Evolutionary conservation across 2,329 filamentous ascomycete species (phyloP).

Genomic region (Pestalotiopsis sp.): DNA sequence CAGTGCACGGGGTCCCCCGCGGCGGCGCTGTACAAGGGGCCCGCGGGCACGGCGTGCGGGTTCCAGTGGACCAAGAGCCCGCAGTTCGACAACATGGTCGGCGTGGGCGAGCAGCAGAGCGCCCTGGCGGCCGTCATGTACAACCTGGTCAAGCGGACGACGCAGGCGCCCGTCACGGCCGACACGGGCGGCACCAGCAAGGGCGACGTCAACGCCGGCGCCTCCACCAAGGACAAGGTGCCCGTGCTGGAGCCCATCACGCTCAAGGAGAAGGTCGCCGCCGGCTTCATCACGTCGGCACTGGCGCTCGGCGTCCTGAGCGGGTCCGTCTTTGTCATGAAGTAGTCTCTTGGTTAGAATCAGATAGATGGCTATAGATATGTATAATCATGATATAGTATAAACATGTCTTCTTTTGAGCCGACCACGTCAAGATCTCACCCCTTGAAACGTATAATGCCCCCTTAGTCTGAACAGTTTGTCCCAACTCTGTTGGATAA

Average conservation of each 20-base stretch:
- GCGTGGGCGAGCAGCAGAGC: constrained; percentile 73
- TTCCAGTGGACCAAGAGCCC: constrained; percentile 60
- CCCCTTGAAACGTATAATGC: no score
- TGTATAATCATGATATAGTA: neutral
- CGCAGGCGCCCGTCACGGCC: constrained; percentile 49
- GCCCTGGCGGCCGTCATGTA: constrained; percentile 66
- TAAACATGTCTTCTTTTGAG: no score
- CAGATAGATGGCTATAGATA: neutral
- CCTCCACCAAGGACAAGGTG: constrained; percentile 25
- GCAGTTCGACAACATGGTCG: constrained; percentile 60
- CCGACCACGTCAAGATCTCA: no score
- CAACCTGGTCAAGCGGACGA: constrained; percentile 48
- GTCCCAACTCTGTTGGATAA: no score
- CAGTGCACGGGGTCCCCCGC: constrained; percentile 51
- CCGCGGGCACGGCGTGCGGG: constrained; percentile 65
- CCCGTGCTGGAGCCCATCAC: constrained; percentile 43
- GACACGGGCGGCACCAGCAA: constrained; percentile 61
- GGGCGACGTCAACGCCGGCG: constrained; percentile 52
- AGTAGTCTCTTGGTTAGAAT: constrained; percentile 16
- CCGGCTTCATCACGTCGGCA: constrained; percentile 57
- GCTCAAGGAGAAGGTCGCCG: constrained; percentile 54
- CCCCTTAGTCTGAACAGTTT: no score
- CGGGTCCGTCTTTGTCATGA: constrained; percentile 52
- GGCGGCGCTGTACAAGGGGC: constrained; percentile 48
- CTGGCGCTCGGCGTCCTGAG: constrained; percentile 51